Evolutionary conservation across 1,284 basidiomycete species (phyloP).

Genomic region (Psilocybe mexicana): DNA sequence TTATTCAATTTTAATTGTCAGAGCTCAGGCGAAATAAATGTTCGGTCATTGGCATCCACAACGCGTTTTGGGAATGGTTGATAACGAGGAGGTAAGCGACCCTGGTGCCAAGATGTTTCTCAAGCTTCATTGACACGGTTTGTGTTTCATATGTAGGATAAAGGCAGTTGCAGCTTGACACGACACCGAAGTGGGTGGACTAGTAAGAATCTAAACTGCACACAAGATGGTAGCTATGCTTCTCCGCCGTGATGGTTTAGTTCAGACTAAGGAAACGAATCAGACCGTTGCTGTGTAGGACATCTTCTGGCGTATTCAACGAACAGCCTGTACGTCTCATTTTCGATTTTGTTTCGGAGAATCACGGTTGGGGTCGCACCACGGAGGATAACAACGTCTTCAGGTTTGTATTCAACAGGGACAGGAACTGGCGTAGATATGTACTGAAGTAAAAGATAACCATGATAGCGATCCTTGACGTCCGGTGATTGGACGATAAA

Average conservation of each 20-base stretch:
- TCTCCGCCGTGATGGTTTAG: no score
- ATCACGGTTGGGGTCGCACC: neutral
- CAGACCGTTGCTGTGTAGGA: no score
- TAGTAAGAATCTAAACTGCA: no score
- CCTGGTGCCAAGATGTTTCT: neutral
- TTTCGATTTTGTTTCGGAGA: no score
- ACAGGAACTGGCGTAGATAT: slow-evolving; percentile 10
- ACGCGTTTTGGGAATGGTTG: no score
- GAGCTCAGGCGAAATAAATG: neutral
- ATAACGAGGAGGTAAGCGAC: neutral
- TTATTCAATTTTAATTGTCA: no score
- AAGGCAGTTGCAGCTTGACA: neutral
- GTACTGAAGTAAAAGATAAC: neutral
- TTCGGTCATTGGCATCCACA: no score
- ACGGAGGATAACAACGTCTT: neutral
- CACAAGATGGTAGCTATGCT: no score
- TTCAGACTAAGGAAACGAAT: no score
- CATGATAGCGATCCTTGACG: neutral
- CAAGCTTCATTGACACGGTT: neutral
- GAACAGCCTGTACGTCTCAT: no score
- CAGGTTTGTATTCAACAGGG: slow-evolving; percentile 1
- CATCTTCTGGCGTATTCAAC: no score
- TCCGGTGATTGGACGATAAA: slow-evolving; percentile 15
- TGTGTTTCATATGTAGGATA: neutral
- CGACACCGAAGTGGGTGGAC: no score